Conservation (phyloP, 2,329 filamentous ascomycete genomes). For the Fusarium sp. region DNA sequence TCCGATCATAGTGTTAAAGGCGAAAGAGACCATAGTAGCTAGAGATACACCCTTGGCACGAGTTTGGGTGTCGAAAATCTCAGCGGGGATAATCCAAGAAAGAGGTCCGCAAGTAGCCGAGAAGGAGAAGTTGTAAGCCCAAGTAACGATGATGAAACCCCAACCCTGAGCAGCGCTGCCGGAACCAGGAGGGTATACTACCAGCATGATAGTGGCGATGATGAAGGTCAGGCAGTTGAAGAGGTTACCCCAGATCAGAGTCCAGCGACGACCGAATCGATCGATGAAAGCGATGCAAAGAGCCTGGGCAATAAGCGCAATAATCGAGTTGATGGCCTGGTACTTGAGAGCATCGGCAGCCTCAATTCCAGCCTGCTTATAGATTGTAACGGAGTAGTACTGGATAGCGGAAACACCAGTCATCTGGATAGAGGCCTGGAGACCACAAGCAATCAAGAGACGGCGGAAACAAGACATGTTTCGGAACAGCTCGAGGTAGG, state of each 20-base stretch:
- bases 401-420: conserved; percentile 80
- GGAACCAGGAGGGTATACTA: conserved; percentile 28
- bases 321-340: conserved; percentile 77
- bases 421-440: conserved; percentile 80
- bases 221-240: conserved; percentile 71
- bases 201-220: conserved; percentile 31
- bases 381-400: conserved; percentile 74
- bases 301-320: conserved; percentile 50
- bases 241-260: conserved; percentile 77
- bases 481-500: conserved; percentile 69
- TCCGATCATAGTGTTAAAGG: conserved; percentile 79
- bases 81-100: conserved; percentile 71
- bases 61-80: conserved; percentile 83
- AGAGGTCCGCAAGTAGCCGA: conserved; percentile 77
- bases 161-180: conserved; percentile 53
- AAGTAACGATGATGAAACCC: conserved; percentile 77
- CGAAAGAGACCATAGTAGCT: conserved; percentile 78
- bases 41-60: conserved; percentile 80
- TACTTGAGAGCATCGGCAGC: conserved; percentile 74
- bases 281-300: conserved; percentile 77
- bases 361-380: conserved; percentile 61
- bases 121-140: conserved; percentile 85
- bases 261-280: conserved; percentile 75
- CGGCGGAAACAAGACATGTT: conserved; percentile 73
- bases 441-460: conserved; percentile 70